These are phyloP conservation scores for Lophium mytilinum DNA, from an alignment of 495 filamentous ascomycete genomes.

Conservation along the genomic window DNA sequence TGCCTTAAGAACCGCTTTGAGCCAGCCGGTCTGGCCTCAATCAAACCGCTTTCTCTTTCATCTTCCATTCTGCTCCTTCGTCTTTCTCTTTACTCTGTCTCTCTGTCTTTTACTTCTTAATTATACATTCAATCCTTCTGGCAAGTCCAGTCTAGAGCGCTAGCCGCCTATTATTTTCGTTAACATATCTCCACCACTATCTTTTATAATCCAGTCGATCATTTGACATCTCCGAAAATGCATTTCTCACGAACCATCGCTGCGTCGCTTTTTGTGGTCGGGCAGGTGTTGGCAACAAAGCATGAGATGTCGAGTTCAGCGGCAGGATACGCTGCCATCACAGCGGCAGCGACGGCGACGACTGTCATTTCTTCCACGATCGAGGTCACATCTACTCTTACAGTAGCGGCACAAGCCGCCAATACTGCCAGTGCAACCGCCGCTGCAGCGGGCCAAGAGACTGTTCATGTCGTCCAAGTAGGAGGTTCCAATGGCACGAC, in stretches of 20 bases:
- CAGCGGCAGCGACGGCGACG: not conserved
- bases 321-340: conserved; percentile 5
- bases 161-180: conserved; percentile 18
- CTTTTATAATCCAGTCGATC: conserved; percentile 20
- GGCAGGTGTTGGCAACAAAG: not conserved
- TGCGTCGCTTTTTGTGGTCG: conserved; percentile 15
- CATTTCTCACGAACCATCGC: conserved; percentile 21
- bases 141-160: conserved; percentile 28
- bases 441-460: conserved; percentile 4
- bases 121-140: conserved; percentile 11
- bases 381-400: too few relatives aligned
- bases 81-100: conserved; percentile 23
- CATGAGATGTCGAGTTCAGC: too few relatives aligned
- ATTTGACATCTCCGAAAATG: conserved; percentile 20
- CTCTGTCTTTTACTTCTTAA: conserved; percentile 26
- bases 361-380: not conserved
- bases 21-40: conserved; percentile 14
- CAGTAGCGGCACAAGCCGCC: not conserved
- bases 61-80: conserved; percentile 7
- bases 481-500: conserved; percentile 23
- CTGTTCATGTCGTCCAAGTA: conserved; percentile 25
- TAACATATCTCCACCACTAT: not conserved
- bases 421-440: not conserved
- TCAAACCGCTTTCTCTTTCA: conserved; percentile 12
- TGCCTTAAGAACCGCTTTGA: conserved; percentile 25